Base-by-base conservation (phyloP, 345 rosid genomes). In the Syzygium grande region DNA sequence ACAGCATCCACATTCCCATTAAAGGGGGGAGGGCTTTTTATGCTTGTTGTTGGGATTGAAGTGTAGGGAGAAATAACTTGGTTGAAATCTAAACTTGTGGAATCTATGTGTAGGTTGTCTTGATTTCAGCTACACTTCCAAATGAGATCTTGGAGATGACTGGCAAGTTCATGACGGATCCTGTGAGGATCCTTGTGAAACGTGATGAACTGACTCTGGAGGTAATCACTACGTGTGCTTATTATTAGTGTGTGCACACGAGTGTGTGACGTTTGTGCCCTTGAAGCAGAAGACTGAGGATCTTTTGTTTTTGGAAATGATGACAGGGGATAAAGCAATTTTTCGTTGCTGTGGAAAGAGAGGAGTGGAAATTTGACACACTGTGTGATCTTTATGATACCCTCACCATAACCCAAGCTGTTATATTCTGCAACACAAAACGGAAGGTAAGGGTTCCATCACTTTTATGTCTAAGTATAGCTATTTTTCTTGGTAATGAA, bases 341-440 rank as follows among this genome's bases (percentile, higher is more conserved):
- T 89, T 96, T 96, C 49, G 98, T 98, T 80, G 96, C 97, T 3
- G 99, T 98, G 89, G 99, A 98, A 94, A 93, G 93, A 84, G 99
- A 98, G 90, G 99, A 98, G 58, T 98, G 99, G 99, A 98, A 98
- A 90, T 98, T 98, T 91, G 99, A 98, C 90, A 98, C 99, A 7
- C 92, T 98, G 25, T 94, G 97, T 87, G 99, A 98, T 91, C 99
- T 96, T 86, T 96, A 98, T 91, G 99, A 98, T 87, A 98, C 99
- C 65, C 96, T 98, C 46, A 96, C 97, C 38, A 95, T 98, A 86
- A 96, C 98, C 23, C 99, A 95, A 91, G 98, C 99, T 88, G 98
- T 98, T 92, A 96, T 98, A 85, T 98, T 98, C 93, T 98, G 99
- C 96, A 98, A 96, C 92, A 98, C 98, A 13, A 98, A 96, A 92